Evolutionary conservation across 129 eudicot genomes (phyloP).

Genomic region (Flaveria ramosissima): DNA sequence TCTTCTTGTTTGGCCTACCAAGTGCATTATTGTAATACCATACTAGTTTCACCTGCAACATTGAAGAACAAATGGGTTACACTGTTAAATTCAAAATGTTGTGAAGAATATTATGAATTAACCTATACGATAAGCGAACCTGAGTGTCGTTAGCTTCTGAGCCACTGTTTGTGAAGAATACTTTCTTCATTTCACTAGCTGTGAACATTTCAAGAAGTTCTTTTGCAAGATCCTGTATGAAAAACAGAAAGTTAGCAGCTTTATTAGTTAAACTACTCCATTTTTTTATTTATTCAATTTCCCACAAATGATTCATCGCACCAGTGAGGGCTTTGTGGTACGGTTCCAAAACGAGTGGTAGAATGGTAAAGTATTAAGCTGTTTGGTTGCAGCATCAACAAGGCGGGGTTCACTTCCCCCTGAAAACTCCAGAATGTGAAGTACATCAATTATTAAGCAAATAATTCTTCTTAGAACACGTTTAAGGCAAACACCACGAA

Average conservation of each 20-base stretch:
- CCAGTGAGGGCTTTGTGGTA: slow-evolving; percentile 84
- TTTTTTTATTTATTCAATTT: neutral
- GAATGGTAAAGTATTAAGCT: slow-evolving; percentile 82
- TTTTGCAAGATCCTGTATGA: slow-evolving; percentile 75
- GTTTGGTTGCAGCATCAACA: slow-evolving; percentile 76
- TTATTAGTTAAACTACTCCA: neutral
- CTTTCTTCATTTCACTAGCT: slow-evolving; percentile 77
- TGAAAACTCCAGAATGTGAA: slow-evolving; percentile 33
- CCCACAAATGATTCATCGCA: slow-evolving; percentile 28
- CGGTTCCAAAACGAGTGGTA: slow-evolving; percentile 97
- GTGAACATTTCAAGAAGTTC: slow-evolving; percentile 74
- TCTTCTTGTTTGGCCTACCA: slow-evolving; percentile 91
- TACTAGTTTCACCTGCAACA: slow-evolving; percentile 83
- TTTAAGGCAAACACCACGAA: slow-evolving; percentile 14
- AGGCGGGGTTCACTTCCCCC: slow-evolving; percentile 92
- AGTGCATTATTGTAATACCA: slow-evolving; percentile 98
- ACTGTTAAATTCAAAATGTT: neutral
- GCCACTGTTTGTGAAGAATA: slow-evolving; percentile 90
- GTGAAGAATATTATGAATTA: slow-evolving; percentile 10
- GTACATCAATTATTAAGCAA: neutral
- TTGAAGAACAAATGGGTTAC: neutral
- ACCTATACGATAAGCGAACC: slow-evolving; percentile 39
- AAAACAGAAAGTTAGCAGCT: slow-evolving; percentile 4
- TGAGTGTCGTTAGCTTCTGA: slow-evolving; percentile 94
- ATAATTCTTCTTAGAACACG: neutral